These are phyloP conservation scores for Jacaranda mimosifolia DNA, from an alignment of 257 asterid genomes.

Conservation along the genomic window DNA sequence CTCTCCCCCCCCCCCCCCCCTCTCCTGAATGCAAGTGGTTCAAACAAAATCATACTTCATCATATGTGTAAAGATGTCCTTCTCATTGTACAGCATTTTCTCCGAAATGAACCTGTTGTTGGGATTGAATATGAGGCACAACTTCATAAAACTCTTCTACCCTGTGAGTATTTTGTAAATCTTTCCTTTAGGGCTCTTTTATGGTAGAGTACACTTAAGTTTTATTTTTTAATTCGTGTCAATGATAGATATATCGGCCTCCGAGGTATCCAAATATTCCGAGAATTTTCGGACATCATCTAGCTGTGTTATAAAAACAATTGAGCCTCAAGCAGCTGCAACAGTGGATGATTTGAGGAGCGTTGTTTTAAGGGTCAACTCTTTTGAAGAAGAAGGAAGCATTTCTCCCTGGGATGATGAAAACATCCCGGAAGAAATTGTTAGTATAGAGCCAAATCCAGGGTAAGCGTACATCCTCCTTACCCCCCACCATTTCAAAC, in stretches of 20 bases:
- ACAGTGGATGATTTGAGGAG: conserved; percentile 72
- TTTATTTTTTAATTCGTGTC: conserved; percentile 28
- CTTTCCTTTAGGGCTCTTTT: conserved; percentile 14
- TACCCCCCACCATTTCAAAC: conserved; percentile 10
- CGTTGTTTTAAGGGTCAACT: conserved; percentile 71
- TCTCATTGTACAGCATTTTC: conserved; percentile 74
- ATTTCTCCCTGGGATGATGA: conserved; percentile 91
- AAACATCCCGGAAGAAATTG: conserved; percentile 85
- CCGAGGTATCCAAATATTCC: conserved; percentile 85
- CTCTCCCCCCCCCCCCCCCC: conserved; percentile 10
- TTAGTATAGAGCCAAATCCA: conserved; percentile 73
- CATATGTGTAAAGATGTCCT: conserved; percentile 31
- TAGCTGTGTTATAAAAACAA: conserved; percentile 87
- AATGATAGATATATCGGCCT: conserved; percentile 70
- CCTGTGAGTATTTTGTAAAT: conserved; percentile 63
- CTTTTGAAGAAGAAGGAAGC: conserved; percentile 63
- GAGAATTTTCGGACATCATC: conserved; percentile 73
- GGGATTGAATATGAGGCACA: conserved; percentile 95
- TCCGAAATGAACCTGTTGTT: conserved; percentile 91
- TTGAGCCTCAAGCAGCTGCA: conserved; percentile 88
- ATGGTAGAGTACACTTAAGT: conserved; percentile 17
- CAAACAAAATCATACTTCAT: conserved; percentile 25
- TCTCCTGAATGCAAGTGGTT: conserved; percentile 30
- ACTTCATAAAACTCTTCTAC: conserved; percentile 88
- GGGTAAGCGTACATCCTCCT: conserved; percentile 62